Percentiles rank a stretch among this genome's conserved stretches.
phyloP scores from a whole-genome alignment of 495 filamentous ascomycete genomes.

The Xylaria acuta region DNA sequence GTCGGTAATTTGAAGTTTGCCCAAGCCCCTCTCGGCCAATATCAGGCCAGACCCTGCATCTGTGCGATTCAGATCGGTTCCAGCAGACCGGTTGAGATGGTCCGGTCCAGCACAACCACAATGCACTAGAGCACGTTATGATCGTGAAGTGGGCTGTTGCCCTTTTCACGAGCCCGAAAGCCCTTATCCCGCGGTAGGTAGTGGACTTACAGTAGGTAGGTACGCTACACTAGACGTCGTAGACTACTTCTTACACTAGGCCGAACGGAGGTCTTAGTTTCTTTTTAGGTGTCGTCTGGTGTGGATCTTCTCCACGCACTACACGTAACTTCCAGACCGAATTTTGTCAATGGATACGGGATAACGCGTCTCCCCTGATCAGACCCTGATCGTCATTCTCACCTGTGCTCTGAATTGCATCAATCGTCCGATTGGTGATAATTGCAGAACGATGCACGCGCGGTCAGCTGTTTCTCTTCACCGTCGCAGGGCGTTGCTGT shows the following conservation, averaged over 20 bases:
- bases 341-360: slow-evolving; percentile 6
- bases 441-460: background rate
- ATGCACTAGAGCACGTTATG: background rate
- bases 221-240: background rate
- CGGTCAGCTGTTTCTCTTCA: slow-evolving; percentile 5
- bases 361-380: slow-evolving; percentile 2
- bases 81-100: slow-evolving; percentile 11
- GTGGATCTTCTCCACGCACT: slow-evolving; percentile 8
- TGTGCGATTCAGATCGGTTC: slow-evolving; percentile 19
- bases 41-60: slow-evolving; percentile 8
- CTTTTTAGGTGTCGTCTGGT: background rate
- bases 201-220: no score
- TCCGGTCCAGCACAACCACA: background rate
- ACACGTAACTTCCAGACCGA: slow-evolving; percentile 3
- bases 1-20: background rate
- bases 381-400: slow-evolving; percentile 9
- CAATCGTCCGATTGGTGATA: background rate
- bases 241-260: background rate
- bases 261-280: slow-evolving; percentile 16
- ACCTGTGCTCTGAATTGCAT: slow-evolving; percentile 11
- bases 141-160: slow-evolving; percentile 9
- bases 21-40: background rate
- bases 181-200: background rate
- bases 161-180: background rate
- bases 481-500: background rate